Conservation (phyloP, 768 basidiomycete genomes). For the Pulveroboletus ravenelii region DNA sequence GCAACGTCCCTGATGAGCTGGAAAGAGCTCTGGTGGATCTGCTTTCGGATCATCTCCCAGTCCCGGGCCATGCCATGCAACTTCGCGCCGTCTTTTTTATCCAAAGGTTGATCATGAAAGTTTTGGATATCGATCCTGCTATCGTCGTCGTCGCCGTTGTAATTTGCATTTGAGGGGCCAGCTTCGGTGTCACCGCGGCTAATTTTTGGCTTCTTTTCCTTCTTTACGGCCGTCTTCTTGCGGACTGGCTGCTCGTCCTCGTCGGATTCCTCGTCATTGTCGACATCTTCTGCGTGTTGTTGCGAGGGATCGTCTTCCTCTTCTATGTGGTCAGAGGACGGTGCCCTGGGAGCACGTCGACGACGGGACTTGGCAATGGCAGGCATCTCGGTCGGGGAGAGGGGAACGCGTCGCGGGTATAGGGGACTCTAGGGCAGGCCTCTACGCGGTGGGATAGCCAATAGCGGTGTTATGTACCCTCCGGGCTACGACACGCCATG, state of each 20-base stretch:
- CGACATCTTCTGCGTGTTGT: slow-evolving; percentile 39
- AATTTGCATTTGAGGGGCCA: slow-evolving; percentile 17
- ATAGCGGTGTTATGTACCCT: no score
- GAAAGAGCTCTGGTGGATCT: slow-evolving; percentile 42
- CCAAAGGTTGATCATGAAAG: slow-evolving; percentile 65
- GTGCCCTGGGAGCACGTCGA: slow-evolving; percentile 39
- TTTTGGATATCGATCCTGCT: slow-evolving; percentile 57
- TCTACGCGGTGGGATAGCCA: slow-evolving; percentile 17
- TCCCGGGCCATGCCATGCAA: slow-evolving; percentile 56
- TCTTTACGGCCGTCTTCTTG: slow-evolving; percentile 24
- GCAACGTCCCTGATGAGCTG: slow-evolving; percentile 49
- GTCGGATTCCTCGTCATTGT: slow-evolving; percentile 29
- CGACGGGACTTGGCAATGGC: slow-evolving; percentile 35
- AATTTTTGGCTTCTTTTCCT: slow-evolving; percentile 29
- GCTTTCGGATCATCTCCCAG: slow-evolving; percentile 54
- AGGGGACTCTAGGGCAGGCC: slow-evolving; percentile 27
- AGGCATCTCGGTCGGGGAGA: slow-evolving; percentile 27
- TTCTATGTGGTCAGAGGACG: slow-evolving; percentile 56
- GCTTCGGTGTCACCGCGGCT: slow-evolving; percentile 20
- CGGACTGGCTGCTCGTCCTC: slow-evolving; percentile 39
- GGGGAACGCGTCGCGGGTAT: slow-evolving; percentile 17
- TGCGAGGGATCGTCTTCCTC: slow-evolving; percentile 45
- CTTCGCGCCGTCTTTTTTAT: slow-evolving; percentile 45
- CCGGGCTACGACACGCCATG: slow-evolving; percentile 17
- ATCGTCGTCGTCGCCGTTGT: slow-evolving; percentile 42